Evolutionary conservation across 495 filamentous ascomycete genomes (phyloP).

Genomic region (Cetradonia linearis): DNA sequence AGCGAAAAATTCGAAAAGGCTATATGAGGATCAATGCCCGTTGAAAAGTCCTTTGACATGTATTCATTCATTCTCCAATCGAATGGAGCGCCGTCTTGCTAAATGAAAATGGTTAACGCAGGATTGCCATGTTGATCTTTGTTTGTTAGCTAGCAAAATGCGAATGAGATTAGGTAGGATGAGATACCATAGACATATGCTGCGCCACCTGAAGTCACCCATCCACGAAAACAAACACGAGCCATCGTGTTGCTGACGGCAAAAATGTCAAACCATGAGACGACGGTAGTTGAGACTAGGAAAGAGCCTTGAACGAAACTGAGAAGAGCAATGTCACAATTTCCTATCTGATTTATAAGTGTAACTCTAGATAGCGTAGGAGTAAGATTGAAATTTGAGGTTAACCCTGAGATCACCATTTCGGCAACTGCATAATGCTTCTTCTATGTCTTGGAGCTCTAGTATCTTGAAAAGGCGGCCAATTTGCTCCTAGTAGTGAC

Average conservation of each 20-base stretch:
- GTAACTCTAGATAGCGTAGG: too few relatives aligned
- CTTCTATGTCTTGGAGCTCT: not conserved
- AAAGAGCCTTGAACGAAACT: not conserved
- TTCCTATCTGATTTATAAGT: not conserved
- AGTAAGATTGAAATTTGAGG: not conserved
- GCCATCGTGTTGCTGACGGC: not conserved
- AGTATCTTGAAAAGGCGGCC: not conserved
- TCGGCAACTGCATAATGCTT: conserved; percentile 1
- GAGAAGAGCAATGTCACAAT: not conserved
- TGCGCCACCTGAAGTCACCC: not conserved
- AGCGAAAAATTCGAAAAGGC: not conserved
- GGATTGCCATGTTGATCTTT: not conserved
- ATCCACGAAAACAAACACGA: not conserved
- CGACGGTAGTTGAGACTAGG: not conserved
- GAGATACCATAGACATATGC: not conserved
- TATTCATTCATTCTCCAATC: not conserved
- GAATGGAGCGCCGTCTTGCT: conserved; percentile 5
- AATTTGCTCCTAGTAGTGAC: not conserved
- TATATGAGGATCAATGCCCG: not conserved
- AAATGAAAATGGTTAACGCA: conserved; percentile 2
- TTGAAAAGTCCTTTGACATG: not conserved
- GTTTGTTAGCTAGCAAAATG: not conserved
- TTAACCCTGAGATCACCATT: not conserved
- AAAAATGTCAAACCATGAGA: conserved; percentile 1
- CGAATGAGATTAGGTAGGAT: not conserved